Percentiles rank a stretch among this genome's conserved stretches.
phyloP scores from a whole-genome alignment of 495 filamentous ascomycete genomes.

The Xylaria intraflava region DNA sequence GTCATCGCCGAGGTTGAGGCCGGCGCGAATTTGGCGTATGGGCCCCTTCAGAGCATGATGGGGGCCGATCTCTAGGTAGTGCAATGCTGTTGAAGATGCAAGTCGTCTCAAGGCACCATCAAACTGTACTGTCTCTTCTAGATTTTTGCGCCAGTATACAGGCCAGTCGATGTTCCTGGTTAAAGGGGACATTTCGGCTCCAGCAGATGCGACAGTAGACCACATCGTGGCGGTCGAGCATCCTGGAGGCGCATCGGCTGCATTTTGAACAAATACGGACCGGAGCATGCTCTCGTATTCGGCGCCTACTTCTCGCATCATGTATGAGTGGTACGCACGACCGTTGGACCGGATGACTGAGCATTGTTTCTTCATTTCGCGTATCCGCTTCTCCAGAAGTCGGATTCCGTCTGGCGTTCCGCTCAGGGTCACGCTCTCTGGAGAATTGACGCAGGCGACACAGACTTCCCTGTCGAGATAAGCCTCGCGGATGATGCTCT shows the following conservation, averaged over 20 bases:
- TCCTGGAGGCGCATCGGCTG: too few relatives aligned
- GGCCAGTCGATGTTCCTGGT: conserved; percentile 12
- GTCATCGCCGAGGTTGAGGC: background rate
- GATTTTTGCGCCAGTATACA: conserved; percentile 43
- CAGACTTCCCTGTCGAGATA: too few relatives aligned
- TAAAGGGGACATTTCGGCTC: background rate
- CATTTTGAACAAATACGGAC: too few relatives aligned
- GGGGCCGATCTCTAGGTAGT: conserved; percentile 58
- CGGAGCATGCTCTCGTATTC: too few relatives aligned
- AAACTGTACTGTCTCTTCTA: conserved; percentile 46
- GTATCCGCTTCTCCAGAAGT: too few relatives aligned
- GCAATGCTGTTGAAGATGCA: conserved; percentile 6
- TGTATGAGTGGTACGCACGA: conserved; percentile 41
- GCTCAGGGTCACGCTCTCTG: too few relatives aligned
- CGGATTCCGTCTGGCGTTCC: too few relatives aligned
- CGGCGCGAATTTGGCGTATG: conserved; percentile 40
- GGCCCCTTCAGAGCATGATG: conserved; percentile 54
- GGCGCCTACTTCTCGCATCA: conserved; percentile 30
- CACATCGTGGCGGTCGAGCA: too few relatives aligned
- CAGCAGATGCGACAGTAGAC: background rate
- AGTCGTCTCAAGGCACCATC: conserved; percentile 23
- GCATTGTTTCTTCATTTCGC: too few relatives aligned
- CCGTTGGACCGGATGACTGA: conserved; percentile 23
- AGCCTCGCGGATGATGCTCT: too few relatives aligned
- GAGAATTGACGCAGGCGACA: too few relatives aligned